These are phyloP conservation scores for Cutaneotrichosporon dermatis DNA, from an alignment of 1,284 basidiomycete species.

Conservation along the genomic window DNA sequence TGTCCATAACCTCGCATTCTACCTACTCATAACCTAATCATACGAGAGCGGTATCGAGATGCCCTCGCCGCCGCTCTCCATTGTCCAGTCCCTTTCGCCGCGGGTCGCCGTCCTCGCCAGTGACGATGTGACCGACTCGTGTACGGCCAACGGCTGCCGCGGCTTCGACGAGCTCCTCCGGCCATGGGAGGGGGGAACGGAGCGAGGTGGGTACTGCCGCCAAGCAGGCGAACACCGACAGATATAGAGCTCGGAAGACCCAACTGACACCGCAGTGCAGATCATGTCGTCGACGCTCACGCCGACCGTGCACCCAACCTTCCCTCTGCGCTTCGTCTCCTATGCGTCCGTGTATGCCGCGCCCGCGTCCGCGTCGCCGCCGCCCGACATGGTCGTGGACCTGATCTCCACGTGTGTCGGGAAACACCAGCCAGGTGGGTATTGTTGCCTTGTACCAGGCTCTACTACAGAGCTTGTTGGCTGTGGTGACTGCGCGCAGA, in stretches of 20 bases:
- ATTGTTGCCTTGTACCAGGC: too few relatives aligned
- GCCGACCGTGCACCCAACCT: conserved; percentile 46
- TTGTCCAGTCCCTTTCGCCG: conserved; percentile 47
- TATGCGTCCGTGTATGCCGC: conserved; percentile 38
- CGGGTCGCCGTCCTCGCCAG: conserved; percentile 46
- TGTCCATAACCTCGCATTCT: neutral
- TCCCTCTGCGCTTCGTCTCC: conserved; percentile 45
- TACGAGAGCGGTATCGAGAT: conserved; percentile 21
- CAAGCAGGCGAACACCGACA: neutral
- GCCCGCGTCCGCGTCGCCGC: conserved; percentile 27
- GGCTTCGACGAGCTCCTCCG: conserved; percentile 47
- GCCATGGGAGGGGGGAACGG: conserved; percentile 47
- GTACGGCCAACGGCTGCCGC: conserved; percentile 45
- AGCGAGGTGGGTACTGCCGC: conserved; percentile 36
- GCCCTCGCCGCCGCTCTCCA: conserved; percentile 45
- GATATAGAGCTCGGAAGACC: neutral
- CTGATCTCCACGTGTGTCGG: conserved; percentile 32
- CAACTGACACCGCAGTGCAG: conserved; percentile 32
- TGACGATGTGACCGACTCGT: conserved; percentile 44
- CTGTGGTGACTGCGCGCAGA: too few relatives aligned
- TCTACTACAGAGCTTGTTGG: too few relatives aligned
- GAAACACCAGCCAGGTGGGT: conserved; percentile 12
- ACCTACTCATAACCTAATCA: neutral
- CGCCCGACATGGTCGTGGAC: conserved; percentile 47
- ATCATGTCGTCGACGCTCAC: conserved; percentile 45